Evolutionary conservation across 176 grass and related monocot species (phyloP).

Genomic region (Chrysopogon serrulatus): DNA sequence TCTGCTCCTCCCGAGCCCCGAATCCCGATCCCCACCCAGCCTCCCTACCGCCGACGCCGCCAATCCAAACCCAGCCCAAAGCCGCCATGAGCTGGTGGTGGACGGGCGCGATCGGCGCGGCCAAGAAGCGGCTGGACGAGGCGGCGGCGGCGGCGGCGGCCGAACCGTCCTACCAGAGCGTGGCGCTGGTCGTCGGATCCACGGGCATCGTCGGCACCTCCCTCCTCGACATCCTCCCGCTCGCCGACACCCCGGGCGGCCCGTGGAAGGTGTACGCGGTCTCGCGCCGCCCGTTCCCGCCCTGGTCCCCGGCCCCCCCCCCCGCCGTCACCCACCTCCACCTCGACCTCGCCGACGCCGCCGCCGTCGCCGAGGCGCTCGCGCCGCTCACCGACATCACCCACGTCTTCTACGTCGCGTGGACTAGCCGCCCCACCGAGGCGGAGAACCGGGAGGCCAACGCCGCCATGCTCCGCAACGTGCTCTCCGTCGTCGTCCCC

Average conservation of each 20-base stretch:
- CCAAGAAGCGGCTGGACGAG: constrained; percentile 71
- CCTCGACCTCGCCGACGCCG: constrained; percentile 52
- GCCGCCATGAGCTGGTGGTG: constrained; percentile 88
- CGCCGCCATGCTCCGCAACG: constrained; percentile 62
- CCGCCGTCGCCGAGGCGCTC: constrained; percentile 40
- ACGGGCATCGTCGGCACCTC: constrained; percentile 68
- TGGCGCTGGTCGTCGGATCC: constrained; percentile 66
- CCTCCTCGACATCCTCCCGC: constrained; percentile 80
- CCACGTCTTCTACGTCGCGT: constrained; percentile 61
- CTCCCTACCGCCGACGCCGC: not conserved
- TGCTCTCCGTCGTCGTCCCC: constrained; percentile 55
- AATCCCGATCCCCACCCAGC: not conserved
- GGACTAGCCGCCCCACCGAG: constrained; percentile 28
- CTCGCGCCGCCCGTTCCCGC: constrained; percentile 52
- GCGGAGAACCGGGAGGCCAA: constrained; percentile 34
- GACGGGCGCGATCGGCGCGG: constrained; percentile 72
- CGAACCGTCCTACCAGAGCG: constrained; percentile 46
- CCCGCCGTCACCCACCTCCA: constrained; percentile 37
- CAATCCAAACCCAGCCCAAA: not conserved
- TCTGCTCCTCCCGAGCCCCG: not conserved
- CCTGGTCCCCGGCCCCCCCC: constrained; percentile 42
- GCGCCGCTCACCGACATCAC: constrained; percentile 49
- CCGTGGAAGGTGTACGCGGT: constrained; percentile 90
- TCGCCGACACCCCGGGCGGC: constrained; percentile 63
- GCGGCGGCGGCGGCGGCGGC: constrained; percentile 3